These are phyloP conservation scores for Yamadazyma jaroonii DNA, from an alignment of 1,139 yeast species.

Conservation along the genomic window DNA sequence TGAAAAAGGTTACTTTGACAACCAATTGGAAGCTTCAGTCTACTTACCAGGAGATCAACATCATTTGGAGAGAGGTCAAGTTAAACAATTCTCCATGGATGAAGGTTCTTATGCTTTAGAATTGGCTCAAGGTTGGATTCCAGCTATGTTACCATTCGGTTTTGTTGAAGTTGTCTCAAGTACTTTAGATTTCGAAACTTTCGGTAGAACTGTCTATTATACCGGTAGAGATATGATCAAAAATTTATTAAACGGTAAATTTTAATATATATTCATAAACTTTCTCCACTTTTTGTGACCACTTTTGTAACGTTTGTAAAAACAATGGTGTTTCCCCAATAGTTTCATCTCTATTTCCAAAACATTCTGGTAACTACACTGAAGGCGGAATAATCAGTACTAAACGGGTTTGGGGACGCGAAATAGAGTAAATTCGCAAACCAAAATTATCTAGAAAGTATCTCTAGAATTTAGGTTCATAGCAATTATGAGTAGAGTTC, in stretches of 20 bases:
- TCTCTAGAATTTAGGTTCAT: too few species aligned
- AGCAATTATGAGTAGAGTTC: slow-evolving; percentile 6
- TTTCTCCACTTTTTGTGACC: too few species aligned
- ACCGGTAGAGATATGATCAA: slow-evolving; percentile 77
- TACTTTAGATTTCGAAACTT: slow-evolving; percentile 73
- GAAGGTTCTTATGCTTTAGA: slow-evolving; percentile 83
- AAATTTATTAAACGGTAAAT: slow-evolving; percentile 67
- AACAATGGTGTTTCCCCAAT: too few species aligned
- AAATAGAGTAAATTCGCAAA: not conserved
- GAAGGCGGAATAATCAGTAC: not conserved
- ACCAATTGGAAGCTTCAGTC: slow-evolving; percentile 57
- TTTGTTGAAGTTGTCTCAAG: slow-evolving; percentile 75
- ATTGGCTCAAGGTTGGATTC: slow-evolving; percentile 98
- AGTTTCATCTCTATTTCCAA: too few species aligned
- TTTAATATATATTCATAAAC: slow-evolving; percentile 27
- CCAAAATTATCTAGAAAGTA: not conserved
- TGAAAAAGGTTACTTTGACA: slow-evolving; percentile 69
- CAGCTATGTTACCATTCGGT: slow-evolving; percentile 96
- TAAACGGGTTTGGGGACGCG: not conserved
- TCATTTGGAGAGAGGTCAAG: slow-evolving; percentile 67
- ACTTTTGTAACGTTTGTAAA: too few species aligned
- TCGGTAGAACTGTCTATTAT: slow-evolving; percentile 63
- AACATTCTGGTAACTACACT: too few species aligned
- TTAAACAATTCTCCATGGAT: slow-evolving; percentile 86
- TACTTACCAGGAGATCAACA: slow-evolving; percentile 83